Evolutionary conservation across 768 basidiomycete genomes (phyloP).

Genomic region (Psilocybe sp.): DNA sequence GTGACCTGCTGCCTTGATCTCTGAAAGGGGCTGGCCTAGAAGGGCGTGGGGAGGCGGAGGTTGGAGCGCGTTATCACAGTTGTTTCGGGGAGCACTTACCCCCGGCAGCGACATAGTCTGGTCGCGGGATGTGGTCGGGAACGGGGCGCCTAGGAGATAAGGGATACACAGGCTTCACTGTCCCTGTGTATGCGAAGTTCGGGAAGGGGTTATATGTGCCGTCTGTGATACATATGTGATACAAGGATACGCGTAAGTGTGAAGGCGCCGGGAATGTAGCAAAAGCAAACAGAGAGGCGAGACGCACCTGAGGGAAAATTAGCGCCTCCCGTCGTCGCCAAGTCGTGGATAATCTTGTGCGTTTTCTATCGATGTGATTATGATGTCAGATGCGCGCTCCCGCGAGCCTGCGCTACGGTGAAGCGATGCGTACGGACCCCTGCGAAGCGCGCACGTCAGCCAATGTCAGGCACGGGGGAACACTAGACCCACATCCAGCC

Average conservation of each 20-base stretch:
- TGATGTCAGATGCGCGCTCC: constrained; percentile 1
- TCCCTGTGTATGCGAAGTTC: constrained; percentile 74
- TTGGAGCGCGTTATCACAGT: constrained; percentile 10
- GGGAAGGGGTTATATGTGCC: constrained; percentile 81
- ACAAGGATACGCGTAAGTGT: not conserved
- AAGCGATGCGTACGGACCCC: constrained; percentile 28
- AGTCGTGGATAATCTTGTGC: constrained; percentile 75
- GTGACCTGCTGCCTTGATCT: constrained; percentile 55
- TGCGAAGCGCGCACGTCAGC: constrained; percentile 16
- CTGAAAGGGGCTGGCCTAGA: constrained; percentile 57
- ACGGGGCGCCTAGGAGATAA: constrained; percentile 73
- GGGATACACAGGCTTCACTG: constrained; percentile 84
- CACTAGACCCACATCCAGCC: constrained; percentile 69
- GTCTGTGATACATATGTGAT: constrained; percentile 37
- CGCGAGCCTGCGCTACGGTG: not conserved
- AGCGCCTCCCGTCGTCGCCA: constrained; percentile 38
- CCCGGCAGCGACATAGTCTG: constrained; percentile 78
- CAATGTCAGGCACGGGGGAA: constrained; percentile 11
- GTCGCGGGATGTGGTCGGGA: constrained; percentile 79
- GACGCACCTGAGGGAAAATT: constrained; percentile 14
- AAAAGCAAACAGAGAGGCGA: too few species aligned
- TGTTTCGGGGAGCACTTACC: constrained; percentile 22
- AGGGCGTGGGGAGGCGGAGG: not conserved
- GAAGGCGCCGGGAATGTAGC: too few species aligned
- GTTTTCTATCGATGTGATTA: constrained; percentile 54